phyloP scores from a whole-genome alignment of 257 asterid genomes.

The Solanum clarkiae region DNA sequence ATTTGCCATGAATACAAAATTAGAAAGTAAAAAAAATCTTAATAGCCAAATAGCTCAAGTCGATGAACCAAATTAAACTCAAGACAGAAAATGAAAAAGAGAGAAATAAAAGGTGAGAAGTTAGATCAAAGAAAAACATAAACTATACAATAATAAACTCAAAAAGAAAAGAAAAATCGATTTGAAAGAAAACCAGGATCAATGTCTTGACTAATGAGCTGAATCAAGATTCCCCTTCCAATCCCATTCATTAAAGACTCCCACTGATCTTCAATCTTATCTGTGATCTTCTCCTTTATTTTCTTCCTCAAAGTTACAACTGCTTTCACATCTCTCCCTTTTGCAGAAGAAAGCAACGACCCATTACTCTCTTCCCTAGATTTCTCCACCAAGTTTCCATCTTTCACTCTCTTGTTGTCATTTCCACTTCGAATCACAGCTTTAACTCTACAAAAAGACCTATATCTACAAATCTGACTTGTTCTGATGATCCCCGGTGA shows the following conservation, averaged over 20 bases:
- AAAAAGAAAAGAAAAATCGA: too few relatives aligned
- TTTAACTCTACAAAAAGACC: conserved; percentile 8
- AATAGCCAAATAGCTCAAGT: neutral
- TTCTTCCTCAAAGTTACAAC: conserved; percentile 72
- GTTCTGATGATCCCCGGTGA: conserved; percentile 17
- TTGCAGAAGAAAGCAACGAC: conserved; percentile 8
- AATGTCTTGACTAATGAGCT: conserved; percentile 65
- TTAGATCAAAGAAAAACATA: neutral
- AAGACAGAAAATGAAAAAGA: neutral
- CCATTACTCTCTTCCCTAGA: conserved; percentile 16
- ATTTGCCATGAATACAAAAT: too few relatives aligned
- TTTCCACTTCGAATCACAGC: conserved; percentile 77
- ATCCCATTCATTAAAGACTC: conserved; percentile 62
- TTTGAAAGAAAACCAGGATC: conserved; percentile 45
- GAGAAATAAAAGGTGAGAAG: neutral
- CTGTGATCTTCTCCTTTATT: conserved; percentile 61
- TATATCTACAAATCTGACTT: conserved; percentile 5
- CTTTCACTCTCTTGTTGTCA: conserved; percentile 38
- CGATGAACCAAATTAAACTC: neutral
- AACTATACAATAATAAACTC: neutral
- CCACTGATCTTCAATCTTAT: conserved; percentile 72
- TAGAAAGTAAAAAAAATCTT: too few relatives aligned
- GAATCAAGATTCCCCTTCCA: conserved; percentile 75
- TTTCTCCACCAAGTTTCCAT: neutral
- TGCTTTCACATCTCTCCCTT: conserved; percentile 50